Base-by-base conservation (phyloP, 345 rosid species). In the Syzygium aromaticum region DNA sequence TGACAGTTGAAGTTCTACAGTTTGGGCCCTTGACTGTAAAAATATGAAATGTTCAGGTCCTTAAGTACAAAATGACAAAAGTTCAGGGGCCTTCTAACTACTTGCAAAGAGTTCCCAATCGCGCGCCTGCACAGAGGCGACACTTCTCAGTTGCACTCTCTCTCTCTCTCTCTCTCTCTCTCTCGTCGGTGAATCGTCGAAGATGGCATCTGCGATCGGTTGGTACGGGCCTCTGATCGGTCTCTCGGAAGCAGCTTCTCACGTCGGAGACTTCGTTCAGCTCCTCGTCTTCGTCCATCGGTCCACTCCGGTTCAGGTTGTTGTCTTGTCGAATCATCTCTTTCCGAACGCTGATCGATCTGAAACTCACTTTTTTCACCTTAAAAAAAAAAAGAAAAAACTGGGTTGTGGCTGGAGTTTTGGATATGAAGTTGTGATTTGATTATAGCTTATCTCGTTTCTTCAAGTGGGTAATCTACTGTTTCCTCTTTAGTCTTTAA, bases 161-260 rank as follows among this genome's bases (percentile, higher is more conserved):
- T 28, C 56, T 19, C 22, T 19, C 23, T 13, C 23, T 53, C 13
- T 8, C 80, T 33, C 63, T 63, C 73, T 3, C 10, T 28, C 38
- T 30, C 13, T 8, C 80, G 40, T 9, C 43, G 46, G 80, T 21
- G 80, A 33, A 38, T 67, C 80, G 0, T 73, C 46, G 80, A 33
- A 49, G 73, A 89, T 92, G 93, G 54, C 90, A 11, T 90, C 92
- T 1, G 90, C 88, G 73, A 88, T 92, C 4, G 91, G 94, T 49
- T 93, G 93, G 95, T 94, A 92, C 89, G 95, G 96, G 17, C 94
- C 96, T 6, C 89, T 89, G 43, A 91, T 93, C 84, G 92, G 92
- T 87, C 94, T 93, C 40, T 92, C 92, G 3, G 51, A 86, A 40
- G 93, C 92, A 51, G 83, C 87, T 83, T 87, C 91, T 77, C 93